Percentiles rank a stretch among this genome's conserved stretches.
Conservation (phyloP, 441 rosid species). For the Pelargonium cotyledonis region DNA sequence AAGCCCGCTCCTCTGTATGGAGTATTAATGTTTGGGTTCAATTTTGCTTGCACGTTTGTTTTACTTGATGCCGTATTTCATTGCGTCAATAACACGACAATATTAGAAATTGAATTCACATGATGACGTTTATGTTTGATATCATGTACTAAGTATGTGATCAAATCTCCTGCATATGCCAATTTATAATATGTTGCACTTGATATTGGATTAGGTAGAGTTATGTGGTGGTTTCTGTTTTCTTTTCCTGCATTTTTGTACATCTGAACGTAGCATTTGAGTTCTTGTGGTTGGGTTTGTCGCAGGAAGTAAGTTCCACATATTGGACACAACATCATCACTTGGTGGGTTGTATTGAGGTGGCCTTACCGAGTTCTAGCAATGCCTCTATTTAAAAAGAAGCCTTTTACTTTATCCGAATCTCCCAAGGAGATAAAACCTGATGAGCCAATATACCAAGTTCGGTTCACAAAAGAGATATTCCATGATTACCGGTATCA, state of each 20-base stretch:
- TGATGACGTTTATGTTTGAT: no score
- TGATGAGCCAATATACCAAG: background rate
- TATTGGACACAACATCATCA: background rate
- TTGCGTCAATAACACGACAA: no score
- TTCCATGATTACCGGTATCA: slow-evolving; percentile 52
- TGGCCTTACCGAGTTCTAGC: background rate
- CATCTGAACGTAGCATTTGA: background rate
- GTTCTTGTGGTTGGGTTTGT: background rate
- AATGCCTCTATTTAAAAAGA: slow-evolving; percentile 1
- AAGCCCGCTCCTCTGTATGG: no score
- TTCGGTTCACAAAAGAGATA: slow-evolving; percentile 4
- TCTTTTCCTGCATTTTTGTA: background rate
- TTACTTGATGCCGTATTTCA: no score
- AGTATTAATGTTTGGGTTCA: no score
- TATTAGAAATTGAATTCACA: no score
- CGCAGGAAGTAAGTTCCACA: background rate
- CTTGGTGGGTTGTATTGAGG: background rate
- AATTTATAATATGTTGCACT: no score
- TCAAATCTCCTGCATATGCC: no score
- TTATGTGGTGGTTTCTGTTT: background rate
- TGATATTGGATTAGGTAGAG: background rate
- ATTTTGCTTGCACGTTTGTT: no score
- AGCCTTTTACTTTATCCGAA: background rate
- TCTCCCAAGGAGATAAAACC: background rate
- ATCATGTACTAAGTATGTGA: no score